These are phyloP conservation scores for Phytophthora kernoviae DNA, from an alignment of 352 stramenopile species.

Conservation along the genomic window DNA sequence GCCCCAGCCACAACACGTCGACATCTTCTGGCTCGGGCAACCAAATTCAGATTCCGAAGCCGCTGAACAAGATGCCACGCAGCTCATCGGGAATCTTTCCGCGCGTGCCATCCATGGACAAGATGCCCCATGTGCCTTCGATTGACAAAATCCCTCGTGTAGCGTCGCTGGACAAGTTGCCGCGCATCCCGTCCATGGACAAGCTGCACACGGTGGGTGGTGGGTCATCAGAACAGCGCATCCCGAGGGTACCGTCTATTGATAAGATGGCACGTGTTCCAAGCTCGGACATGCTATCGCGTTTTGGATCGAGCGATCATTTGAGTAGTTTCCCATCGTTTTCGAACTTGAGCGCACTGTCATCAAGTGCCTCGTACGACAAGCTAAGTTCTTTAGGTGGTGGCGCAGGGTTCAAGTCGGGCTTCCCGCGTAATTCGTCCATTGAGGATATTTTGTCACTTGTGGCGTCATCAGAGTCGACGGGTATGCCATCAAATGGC, in stretches of 20 bases:
- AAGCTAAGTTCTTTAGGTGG: constrained; percentile 67
- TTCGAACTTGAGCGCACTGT: constrained; percentile 67
- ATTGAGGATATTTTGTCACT: constrained; percentile 89
- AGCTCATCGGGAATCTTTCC: constrained; percentile 84
- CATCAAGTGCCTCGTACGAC: constrained; percentile 73
- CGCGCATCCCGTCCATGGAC: constrained; percentile 71
- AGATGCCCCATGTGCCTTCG: constrained; percentile 55
- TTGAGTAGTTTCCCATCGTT: constrained; percentile 83
- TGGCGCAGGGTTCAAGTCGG: constrained; percentile 37
- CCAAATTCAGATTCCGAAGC: constrained; percentile 77
- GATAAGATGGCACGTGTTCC: constrained; percentile 73
- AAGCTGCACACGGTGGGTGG: constrained; percentile 52
- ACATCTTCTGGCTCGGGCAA: constrained; percentile 48
- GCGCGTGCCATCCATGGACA: constrained; percentile 78
- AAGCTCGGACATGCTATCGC: constrained; percentile 74
- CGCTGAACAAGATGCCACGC: constrained; percentile 78
- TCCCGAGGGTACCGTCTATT: constrained; percentile 66
- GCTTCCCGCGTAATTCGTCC: constrained; percentile 83
- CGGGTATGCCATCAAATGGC: constrained; percentile 47
- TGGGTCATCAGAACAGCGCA: constrained; percentile 43
- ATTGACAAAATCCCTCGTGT: constrained; percentile 72
- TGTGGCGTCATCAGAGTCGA: constrained; percentile 78
- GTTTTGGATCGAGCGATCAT: constrained; percentile 68
- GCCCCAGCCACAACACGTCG: constrained; percentile 39
- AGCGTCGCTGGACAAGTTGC: constrained; percentile 76